Evolutionary conservation across 2,329 filamentous ascomycete genomes (phyloP).

Genomic region (Phaeosphaeria sp.): DNA sequence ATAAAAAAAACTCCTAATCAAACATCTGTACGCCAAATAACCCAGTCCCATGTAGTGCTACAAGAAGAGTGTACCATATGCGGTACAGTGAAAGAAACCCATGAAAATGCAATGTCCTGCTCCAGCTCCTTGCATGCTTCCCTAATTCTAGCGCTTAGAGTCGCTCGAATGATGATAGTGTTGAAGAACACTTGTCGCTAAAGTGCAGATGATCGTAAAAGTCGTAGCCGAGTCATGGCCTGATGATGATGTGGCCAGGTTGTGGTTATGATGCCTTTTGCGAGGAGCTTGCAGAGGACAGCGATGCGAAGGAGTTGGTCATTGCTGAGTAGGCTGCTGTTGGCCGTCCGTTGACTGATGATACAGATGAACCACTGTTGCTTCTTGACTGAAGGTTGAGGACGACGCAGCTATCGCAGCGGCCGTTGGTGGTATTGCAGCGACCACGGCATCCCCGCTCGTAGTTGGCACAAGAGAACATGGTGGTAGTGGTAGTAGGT

Average conservation of each 20-base stretch:
- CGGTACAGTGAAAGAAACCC: slow-evolving; percentile 3
- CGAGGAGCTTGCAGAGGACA: slow-evolving; percentile 34
- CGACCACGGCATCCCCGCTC: slow-evolving; percentile 52
- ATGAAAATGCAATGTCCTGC: slow-evolving; percentile 15
- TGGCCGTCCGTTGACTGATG: slow-evolving; percentile 33
- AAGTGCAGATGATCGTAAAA: slow-evolving; percentile 24
- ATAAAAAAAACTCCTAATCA: neutral
- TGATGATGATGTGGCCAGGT: slow-evolving; percentile 4
- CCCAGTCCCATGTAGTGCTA: neutral
- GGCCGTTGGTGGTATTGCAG: slow-evolving; percentile 46
- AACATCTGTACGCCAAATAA: neutral
- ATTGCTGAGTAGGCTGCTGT: slow-evolving; percentile 46
- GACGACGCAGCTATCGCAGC: slow-evolving; percentile 48
- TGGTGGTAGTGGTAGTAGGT: slow-evolving; percentile 24
- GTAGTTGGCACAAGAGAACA: slow-evolving; percentile 55
- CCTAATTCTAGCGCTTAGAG: slow-evolving; percentile 5
- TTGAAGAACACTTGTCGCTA: slow-evolving; percentile 28
- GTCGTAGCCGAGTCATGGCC: slow-evolving; percentile 15
- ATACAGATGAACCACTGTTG: slow-evolving; percentile 40
- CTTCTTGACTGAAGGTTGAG: slow-evolving; percentile 47
- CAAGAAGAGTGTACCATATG: neutral
- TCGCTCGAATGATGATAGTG: slow-evolving; percentile 10
- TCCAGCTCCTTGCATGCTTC: neutral
- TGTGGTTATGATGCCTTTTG: slow-evolving; percentile 30
- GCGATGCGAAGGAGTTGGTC: slow-evolving; percentile 50